Conservation (phyloP, 257 asterid genomes). For the Fraxinus pennsylvanica region DNA sequence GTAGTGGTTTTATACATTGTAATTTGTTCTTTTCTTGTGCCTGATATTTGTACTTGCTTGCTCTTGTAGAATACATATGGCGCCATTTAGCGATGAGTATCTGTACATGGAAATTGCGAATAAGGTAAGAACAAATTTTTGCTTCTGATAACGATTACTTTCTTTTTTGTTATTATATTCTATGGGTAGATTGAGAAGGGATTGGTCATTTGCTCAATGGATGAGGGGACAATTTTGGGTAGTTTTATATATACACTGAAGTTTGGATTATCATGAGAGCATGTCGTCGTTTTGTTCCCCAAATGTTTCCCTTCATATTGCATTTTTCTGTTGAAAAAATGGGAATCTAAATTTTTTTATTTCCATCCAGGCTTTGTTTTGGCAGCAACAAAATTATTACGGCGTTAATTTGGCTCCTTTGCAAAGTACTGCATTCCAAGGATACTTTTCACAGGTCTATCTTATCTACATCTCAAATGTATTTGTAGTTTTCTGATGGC, state of each 20-base stretch:
- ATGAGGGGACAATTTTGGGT: constrained; percentile 4
- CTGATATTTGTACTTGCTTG: constrained; percentile 29
- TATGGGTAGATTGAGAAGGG: constrained; percentile 2
- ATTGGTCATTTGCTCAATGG: not conserved
- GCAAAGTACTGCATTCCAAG: constrained; percentile 90
- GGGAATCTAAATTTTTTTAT: constrained; percentile 23
- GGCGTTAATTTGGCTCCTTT: constrained; percentile 90
- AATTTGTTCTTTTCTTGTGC: constrained; percentile 14
- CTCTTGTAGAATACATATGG: constrained; percentile 91
- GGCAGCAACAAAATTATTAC: constrained; percentile 97
- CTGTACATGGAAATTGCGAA: constrained; percentile 84
- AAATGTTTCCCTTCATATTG: constrained; percentile 19
- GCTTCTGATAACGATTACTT: constrained; percentile 8
- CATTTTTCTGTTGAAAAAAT: constrained; percentile 8
- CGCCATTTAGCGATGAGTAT: constrained; percentile 96
- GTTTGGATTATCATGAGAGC: constrained; percentile 18
- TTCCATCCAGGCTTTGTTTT: constrained; percentile 79
- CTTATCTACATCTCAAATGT: constrained; percentile 11
- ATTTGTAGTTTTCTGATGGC: not conserved
- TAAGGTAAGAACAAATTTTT: constrained; percentile 52
- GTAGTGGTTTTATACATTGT: not conserved
- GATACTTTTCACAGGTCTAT: constrained; percentile 96
- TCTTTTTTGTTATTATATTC: not conserved
- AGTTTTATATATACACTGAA: constrained; percentile 8
- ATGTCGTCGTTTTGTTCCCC: not conserved